phyloP scores from a whole-genome alignment of 331 rosid genomes.

The Prunus yedoensis region DNA sequence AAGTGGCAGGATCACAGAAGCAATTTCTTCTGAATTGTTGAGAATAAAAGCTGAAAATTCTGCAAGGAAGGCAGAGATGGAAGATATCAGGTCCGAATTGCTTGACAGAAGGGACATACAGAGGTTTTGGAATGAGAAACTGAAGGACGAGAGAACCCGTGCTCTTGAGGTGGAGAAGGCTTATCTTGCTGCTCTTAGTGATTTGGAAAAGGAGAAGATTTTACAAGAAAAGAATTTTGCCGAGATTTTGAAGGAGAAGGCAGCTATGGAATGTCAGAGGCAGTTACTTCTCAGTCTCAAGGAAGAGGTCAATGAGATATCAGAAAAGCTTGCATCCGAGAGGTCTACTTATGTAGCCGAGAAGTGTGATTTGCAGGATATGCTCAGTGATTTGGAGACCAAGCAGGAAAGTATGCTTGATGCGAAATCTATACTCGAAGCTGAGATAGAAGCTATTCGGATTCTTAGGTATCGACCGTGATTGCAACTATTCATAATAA shows the following conservation, averaged over 20 bases:
- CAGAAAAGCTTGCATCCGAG: slow-evolving; percentile 65
- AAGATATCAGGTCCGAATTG: slow-evolving; percentile 63
- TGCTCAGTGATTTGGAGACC: slow-evolving; percentile 51
- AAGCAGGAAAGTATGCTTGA: slow-evolving; percentile 62
- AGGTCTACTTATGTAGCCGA: slow-evolving; percentile 53
- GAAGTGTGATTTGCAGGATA: slow-evolving; percentile 45
- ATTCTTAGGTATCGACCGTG: slow-evolving; percentile 60
- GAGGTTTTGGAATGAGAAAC: slow-evolving; percentile 71
- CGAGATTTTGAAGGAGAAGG: slow-evolving; percentile 62
- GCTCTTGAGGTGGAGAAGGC: slow-evolving; percentile 60
- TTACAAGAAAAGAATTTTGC: slow-evolving; percentile 51
- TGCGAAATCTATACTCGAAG: slow-evolving; percentile 74
- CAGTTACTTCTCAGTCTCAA: slow-evolving; percentile 67
- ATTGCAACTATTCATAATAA: not conserved
- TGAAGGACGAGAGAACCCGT: slow-evolving; percentile 49
- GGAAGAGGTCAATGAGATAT: slow-evolving; percentile 73
- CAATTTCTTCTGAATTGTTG: slow-evolving; percentile 54
- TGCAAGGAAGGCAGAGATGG: slow-evolving; percentile 60
- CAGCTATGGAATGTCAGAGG: slow-evolving; percentile 81
- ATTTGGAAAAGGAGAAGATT: slow-evolving; percentile 62
- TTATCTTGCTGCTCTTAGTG: slow-evolving; percentile 49
- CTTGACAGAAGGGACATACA: slow-evolving; percentile 72
- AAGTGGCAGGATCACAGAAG: slow-evolving; percentile 72
- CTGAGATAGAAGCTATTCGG: slow-evolving; percentile 91
- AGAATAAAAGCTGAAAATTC: slow-evolving; percentile 65